Evolutionary conservation across 306 rosid species (phyloP), one percentile per base, ranked within the genome.

Genomic region (Morella rubra): DNA sequence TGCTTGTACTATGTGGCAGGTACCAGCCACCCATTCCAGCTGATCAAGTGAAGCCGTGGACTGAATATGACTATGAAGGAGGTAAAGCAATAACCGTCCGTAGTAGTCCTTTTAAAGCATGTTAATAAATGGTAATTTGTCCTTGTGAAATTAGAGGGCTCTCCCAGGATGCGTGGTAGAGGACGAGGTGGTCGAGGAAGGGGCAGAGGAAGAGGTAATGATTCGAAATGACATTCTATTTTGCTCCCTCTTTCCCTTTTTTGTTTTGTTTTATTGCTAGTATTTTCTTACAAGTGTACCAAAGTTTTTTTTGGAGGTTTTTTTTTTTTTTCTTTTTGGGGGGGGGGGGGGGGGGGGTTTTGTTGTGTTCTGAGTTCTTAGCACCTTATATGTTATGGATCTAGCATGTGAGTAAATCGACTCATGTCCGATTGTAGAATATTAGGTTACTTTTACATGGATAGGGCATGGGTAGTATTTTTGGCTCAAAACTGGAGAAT

Each of bases 131-230:
- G 42, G 22, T 72, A 27, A n/a, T 44, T 65, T 53, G 14, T 55
- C 18, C 16, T 73, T 1, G 2, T 55, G 50, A 37, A 49, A n/a
- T 27, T 49, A 80, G 83, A 80, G 27, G 79, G 71, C 20, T 50
- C 79, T 14, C 62, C 79, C 50, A 42, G 60, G 5, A 59, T 22
- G 41, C 76, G 76, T 47, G 75, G 83, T 37, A 74, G 83, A 49
- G 75, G 79, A 13, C 83, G 79, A 20, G 79, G 79, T 41, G 74
- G 75, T 45, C 69, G 66, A 22, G 72, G 83, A 80, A 72, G 82
- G 78, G 78, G 70, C 22, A 53, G 83, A 54, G 53, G 64, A 12
- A 74, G 79, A 67, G 75, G 79, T 79, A 66, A 32, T 22, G 16
- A 10, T 40, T 64, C 7, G 41, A 37, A 64, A 16, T 40, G 1